phyloP scores from a whole-genome alignment of 805 yeast genomes.

The Blastobotrys muscicola region DNA sequence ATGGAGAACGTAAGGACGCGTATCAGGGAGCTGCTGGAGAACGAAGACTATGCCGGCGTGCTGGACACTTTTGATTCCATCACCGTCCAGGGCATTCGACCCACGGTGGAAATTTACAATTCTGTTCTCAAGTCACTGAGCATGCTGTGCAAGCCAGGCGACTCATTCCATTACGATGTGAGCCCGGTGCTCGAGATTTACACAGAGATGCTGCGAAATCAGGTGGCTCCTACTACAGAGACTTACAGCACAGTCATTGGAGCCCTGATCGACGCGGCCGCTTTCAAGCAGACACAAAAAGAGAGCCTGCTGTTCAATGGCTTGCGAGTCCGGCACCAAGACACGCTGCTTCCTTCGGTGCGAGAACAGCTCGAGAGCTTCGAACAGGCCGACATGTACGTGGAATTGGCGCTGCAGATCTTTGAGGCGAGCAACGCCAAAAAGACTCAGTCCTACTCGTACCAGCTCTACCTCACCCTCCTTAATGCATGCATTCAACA shows the following conservation, averaged over 20 bases:
- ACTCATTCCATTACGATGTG: slow-evolving; percentile 10
- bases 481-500: slow-evolving; percentile 12
- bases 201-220: slow-evolving; percentile 18
- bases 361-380: slow-evolving; percentile 4
- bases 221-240: slow-evolving; percentile 18
- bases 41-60: neutral
- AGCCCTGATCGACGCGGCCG: slow-evolving; percentile 18
- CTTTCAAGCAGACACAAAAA: neutral
- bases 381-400: slow-evolving; percentile 13
- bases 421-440: slow-evolving; percentile 22
- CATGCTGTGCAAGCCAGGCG: slow-evolving; percentile 3
- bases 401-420: slow-evolving; percentile 23
- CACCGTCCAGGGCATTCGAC: neutral
- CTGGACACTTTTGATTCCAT: slow-evolving; percentile 1
- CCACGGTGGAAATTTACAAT: neutral
- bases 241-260: slow-evolving; percentile 23
- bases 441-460: slow-evolving; percentile 13
- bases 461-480: slow-evolving; percentile 15
- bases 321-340: slow-evolving; percentile 2
- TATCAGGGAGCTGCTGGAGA: neutral
- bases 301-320: slow-evolving; percentile 6
- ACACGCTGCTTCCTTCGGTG: slow-evolving; percentile 7
- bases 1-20: slow-evolving; percentile 4
- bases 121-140: neutral
- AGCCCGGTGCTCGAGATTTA: slow-evolving; percentile 22